These are phyloP conservation scores for Pseudozyma pruni DNA, from an alignment of 1,284 basidiomycete species.

Conservation along the genomic window DNA sequence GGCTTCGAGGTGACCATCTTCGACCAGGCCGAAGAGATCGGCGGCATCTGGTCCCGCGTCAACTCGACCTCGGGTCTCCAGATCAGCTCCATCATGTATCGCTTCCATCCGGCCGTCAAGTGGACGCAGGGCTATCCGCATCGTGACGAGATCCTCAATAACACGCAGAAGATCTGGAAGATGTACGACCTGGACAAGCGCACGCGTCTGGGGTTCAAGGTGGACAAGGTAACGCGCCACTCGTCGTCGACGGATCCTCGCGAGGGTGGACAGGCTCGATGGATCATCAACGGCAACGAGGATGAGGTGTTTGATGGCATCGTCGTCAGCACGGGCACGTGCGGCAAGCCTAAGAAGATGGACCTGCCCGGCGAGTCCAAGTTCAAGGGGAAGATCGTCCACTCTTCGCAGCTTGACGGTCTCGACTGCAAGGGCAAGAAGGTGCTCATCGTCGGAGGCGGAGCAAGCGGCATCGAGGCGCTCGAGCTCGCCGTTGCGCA, in stretches of 20 bases:
- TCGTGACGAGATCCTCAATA: slow-evolving; percentile 74
- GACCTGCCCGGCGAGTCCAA: slow-evolving; percentile 71
- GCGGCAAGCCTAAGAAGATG: slow-evolving; percentile 73
- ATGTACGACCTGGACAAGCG: slow-evolving; percentile 72
- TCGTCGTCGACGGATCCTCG: slow-evolving; percentile 64
- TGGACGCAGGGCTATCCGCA: slow-evolving; percentile 70
- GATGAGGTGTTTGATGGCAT: slow-evolving; percentile 73
- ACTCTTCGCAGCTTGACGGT: slow-evolving; percentile 73
- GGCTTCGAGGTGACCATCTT: slow-evolving; percentile 68
- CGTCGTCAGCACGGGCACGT: slow-evolving; percentile 73
- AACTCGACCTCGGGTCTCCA: slow-evolving; percentile 75
- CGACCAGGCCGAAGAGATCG: slow-evolving; percentile 64
- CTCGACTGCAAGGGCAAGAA: slow-evolving; percentile 71
- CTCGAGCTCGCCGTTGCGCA: slow-evolving; percentile 71
- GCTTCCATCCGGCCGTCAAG: slow-evolving; percentile 61
- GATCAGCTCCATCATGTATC: slow-evolving; percentile 73
- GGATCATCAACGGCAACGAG: slow-evolving; percentile 71
- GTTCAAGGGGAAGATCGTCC: slow-evolving; percentile 72
- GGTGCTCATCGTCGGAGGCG: slow-evolving; percentile 71
- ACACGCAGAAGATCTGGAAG: slow-evolving; percentile 73
- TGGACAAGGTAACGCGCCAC: slow-evolving; percentile 62
- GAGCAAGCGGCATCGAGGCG: slow-evolving; percentile 75
- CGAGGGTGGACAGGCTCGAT: slow-evolving; percentile 70
- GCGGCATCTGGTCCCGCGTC: slow-evolving; percentile 75
- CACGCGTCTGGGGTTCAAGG: slow-evolving; percentile 71